These are phyloP conservation scores for Candida incommunis DNA, from an alignment of 805 yeast genomes.

Conservation along the genomic window DNA sequence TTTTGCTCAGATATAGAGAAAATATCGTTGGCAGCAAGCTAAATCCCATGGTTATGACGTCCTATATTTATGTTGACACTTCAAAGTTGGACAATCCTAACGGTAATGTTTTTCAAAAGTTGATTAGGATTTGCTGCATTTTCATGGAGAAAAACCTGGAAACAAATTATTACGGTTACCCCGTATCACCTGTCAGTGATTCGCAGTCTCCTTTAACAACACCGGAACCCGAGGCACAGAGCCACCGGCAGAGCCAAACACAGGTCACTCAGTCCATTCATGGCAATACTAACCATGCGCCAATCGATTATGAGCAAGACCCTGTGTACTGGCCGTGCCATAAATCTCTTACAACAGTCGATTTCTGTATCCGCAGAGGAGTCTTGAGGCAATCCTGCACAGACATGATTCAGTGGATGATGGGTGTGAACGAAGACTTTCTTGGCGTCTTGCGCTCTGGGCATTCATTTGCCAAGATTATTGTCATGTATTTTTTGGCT, in stretches of 20 bases:
- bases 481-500: background rate
- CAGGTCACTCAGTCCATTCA: too few relatives aligned
- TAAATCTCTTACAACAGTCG: background rate
- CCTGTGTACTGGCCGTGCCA: slow-evolving; percentile 1
- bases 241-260: too few relatives aligned
- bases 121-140: background rate
- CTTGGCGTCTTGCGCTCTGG: background rate
- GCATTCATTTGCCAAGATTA: background rate
- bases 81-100: background rate
- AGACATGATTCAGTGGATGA: background rate
- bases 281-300: background rate
- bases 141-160: background rate
- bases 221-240: background rate
- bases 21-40: background rate
- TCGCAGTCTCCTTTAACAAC: background rate
- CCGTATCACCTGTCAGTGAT: background rate
- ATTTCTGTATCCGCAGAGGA: background rate
- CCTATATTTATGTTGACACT: slow-evolving; percentile 1
- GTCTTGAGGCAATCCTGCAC: background rate
- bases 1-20: background rate
- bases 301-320: background rate
- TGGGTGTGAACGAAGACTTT: slow-evolving; percentile 1
- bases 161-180: background rate
- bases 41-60: background rate
- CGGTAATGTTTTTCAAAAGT: background rate